Evolutionary conservation across 164 flowering plant species (phyloP).

Genomic region (Annona squamosa): DNA sequence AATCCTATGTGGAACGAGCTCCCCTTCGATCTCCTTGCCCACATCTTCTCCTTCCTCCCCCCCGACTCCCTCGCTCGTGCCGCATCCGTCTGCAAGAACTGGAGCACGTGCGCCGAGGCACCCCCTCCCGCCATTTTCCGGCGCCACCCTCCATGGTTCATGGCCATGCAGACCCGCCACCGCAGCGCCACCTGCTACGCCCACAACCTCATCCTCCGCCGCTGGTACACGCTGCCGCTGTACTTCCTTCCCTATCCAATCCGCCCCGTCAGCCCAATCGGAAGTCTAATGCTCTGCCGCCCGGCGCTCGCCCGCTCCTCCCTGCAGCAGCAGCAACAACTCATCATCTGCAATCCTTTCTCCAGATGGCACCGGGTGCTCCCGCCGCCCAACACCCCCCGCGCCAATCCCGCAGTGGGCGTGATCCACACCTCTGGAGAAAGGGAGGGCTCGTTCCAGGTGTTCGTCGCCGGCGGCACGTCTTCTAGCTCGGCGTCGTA

Average conservation of each 20-base stretch:
- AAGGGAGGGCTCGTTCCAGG: conserved; percentile 17
- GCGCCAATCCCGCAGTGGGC: conserved; percentile 55
- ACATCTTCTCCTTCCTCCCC: conserved; percentile 57
- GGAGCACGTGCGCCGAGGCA: conserved; percentile 33
- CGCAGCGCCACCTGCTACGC: conserved; percentile 24
- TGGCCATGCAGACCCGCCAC: conserved; percentile 36
- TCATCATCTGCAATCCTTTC: conserved; percentile 45
- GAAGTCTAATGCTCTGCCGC: conserved; percentile 29
- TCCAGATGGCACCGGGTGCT: conserved; percentile 35
- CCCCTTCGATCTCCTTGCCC: conserved; percentile 48
- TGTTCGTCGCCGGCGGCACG: conserved; percentile 66
- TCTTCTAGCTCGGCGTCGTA: conserved; percentile 29
- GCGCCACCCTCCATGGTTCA: conserved; percentile 40
- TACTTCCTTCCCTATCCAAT: conserved; percentile 31
- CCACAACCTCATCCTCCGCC: conserved; percentile 28
- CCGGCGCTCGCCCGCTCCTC: conserved; percentile 8
- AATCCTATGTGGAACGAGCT: conserved; percentile 50
- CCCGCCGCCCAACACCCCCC: conserved; percentile 23
- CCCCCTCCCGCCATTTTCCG: neutral
- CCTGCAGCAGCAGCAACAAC: conserved; percentile 11
- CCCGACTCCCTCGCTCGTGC: conserved; percentile 58
- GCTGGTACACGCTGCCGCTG: conserved; percentile 38
- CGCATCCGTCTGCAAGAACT: conserved; percentile 34
- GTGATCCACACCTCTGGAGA: conserved; percentile 8
- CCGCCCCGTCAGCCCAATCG: conserved; percentile 34